phyloP scores from a whole-genome alignment of 352 stramenopile genomes.

The Globisporangium alternatum region DNA sequence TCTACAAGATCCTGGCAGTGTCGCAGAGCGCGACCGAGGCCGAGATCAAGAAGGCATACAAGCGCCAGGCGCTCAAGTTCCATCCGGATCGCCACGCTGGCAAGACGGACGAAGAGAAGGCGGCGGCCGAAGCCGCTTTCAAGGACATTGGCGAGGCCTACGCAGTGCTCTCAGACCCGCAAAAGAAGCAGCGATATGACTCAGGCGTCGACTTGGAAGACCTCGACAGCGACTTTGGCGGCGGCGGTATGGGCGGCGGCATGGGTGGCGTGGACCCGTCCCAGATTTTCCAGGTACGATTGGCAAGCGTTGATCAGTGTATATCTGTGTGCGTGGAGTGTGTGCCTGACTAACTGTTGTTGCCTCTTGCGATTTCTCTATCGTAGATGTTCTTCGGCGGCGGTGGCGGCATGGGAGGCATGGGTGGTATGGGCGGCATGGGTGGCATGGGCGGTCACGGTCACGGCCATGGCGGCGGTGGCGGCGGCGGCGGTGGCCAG shows the following conservation, averaged over 20 bases:
- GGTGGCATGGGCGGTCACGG: conserved; percentile 45
- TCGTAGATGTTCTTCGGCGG: conserved; percentile 81
- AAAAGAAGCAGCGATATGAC: conserved; percentile 95
- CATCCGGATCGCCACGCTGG: conserved; percentile 94
- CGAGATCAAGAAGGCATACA: conserved; percentile 99
- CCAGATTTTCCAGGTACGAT: conserved; percentile 79
- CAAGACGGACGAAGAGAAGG: conserved; percentile 90
- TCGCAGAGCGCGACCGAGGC: conserved; percentile 72
- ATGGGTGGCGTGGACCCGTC: conserved; percentile 81
- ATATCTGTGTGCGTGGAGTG: background rate
- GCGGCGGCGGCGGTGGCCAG: conserved; percentile 30
- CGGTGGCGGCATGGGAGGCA: conserved; percentile 35
- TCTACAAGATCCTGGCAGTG: conserved; percentile 93
- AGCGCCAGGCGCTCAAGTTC: conserved; percentile 91
- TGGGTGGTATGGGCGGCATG: conserved; percentile 31
- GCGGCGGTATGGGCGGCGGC: conserved; percentile 71
- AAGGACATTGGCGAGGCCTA: conserved; percentile 97
- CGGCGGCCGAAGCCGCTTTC: conserved; percentile 91
- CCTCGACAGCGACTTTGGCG: conserved; percentile 86
- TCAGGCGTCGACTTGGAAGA: conserved; percentile 93
- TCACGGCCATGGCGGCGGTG: conserved; percentile 31
- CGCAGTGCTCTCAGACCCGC: conserved; percentile 91
- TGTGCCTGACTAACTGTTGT: conserved; percentile 3
- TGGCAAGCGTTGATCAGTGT: background rate
- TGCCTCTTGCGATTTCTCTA: background rate